Conservation (phyloP, 257 asterid genomes). For the Gentiana dahurica region DNA sequence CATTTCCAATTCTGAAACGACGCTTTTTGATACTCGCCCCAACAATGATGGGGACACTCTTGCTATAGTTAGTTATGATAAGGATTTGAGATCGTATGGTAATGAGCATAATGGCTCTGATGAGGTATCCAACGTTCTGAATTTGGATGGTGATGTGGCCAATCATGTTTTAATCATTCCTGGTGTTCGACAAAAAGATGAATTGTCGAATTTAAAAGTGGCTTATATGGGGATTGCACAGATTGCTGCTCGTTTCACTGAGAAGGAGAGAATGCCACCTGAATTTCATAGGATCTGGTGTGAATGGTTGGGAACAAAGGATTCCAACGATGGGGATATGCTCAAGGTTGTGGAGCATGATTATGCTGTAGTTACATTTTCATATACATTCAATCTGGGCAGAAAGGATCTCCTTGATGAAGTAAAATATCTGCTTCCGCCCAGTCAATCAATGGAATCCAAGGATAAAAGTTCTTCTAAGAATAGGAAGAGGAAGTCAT, state of each 20-base stretch:
- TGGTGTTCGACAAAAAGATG: conserved; percentile 51
- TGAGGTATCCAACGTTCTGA: conserved; percentile 14
- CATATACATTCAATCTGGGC: conserved; percentile 67
- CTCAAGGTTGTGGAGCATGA: conserved; percentile 52
- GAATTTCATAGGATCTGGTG: conserved; percentile 76
- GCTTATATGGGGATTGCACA: conserved; percentile 49
- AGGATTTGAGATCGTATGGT: conserved; percentile 13
- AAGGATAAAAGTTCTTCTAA: conserved; percentile 31
- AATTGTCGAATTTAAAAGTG: conserved; percentile 47
- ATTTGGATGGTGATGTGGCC: conserved; percentile 11
- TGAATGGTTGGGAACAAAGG: conserved; percentile 63
- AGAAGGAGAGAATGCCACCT: conserved; percentile 35
- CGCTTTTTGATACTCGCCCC: conserved; percentile 16
- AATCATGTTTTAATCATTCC: conserved; percentile 46
- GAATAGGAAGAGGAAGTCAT: conserved; percentile 57
- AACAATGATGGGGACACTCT: conserved; percentile 23
- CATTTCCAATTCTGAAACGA: conserved; percentile 16
- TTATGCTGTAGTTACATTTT: conserved; percentile 61
- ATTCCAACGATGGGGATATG: conserved; percentile 16
- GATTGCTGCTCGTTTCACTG: conserved; percentile 50
- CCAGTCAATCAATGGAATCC: conserved; percentile 47
- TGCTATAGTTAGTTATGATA: conserved; percentile 45
- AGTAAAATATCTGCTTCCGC: conserved; percentile 46
- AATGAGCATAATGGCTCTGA: conserved; percentile 4
- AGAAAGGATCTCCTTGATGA: conserved; percentile 51